Base-by-base conservation (phyloP, 2,329 filamentous ascomycete species). In the Cryphonectria parasitica region DNA sequence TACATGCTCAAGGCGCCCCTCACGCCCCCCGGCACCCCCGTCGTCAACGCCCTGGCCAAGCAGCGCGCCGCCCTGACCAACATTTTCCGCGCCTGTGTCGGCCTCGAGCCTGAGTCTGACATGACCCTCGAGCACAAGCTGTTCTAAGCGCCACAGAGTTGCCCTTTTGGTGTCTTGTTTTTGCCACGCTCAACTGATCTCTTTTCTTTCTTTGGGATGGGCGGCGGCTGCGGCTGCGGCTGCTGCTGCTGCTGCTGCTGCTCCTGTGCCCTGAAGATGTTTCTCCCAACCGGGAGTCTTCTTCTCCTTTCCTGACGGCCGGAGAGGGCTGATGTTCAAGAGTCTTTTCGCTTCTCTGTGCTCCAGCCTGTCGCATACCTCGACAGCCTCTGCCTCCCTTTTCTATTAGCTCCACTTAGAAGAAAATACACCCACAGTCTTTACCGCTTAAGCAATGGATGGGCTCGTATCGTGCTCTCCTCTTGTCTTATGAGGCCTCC, bases 1-100 rank as follows among this genome's bases (percentile, higher is more conserved):
- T 99, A 98, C 87, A 99, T 99, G 96, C 92, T 99, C 79, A 91
- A 96, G 90, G 96, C 96, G 69, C 96, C 96, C 54, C 83, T 98
- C 81, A 98, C 95, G 52, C 96, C 96, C 64, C 91, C 95, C 1
- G 96, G 96, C 75, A 97, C 96, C 15, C 96, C 96, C 3, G 96
- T 99, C 72, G 89, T 99, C 84, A 99, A 99, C 79, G 89, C 96
- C 71, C 88, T 99, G 75, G 94, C 92, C 79, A 99, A 99, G 89
- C 96, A 99, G 87, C 94, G 96, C 75, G 92, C 90, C 75, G 95
- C 95, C 60, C 83, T 99, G 81, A 96, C 93, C 82, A 99, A 99
- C 87, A 98, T 99, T 84, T 97, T 99, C 91, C 94, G 95, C 78
- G 96, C 96, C 75, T 98, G 95, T 79, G 91, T 99, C 77, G 96